phyloP scores from a whole-genome alignment of 1,284 basidiomycete genomes.

The Takashimella koratensis region DNA sequence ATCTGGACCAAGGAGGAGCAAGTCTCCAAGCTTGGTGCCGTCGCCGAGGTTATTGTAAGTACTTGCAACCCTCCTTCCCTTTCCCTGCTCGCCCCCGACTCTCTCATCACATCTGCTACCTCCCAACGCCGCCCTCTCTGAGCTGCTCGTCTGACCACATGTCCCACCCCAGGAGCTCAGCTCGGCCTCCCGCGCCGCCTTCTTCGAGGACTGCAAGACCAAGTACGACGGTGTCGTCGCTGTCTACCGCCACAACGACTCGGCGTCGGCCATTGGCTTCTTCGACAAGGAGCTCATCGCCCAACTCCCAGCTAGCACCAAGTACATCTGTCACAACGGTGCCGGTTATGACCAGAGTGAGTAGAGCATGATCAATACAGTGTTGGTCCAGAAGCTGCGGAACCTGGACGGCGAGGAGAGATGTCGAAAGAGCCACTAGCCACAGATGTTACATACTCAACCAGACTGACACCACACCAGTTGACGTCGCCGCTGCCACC shows the following conservation, averaged over 20 bases:
- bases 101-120: background rate
- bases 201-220: conserved; percentile 63
- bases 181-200: conserved; percentile 62
- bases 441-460: no score
- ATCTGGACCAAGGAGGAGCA: conserved; percentile 77
- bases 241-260: conserved; percentile 64
- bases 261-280: conserved; percentile 57
- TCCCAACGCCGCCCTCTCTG: background rate
- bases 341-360: conserved; percentile 86
- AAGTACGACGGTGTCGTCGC: conserved; percentile 72
- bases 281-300: conserved; percentile 75
- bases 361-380: no score
- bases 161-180: conserved; percentile 57
- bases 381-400: no score
- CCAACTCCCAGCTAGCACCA: conserved; percentile 62
- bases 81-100: background rate
- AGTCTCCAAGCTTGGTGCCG: conserved; percentile 59
- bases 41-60: conserved; percentile 73
- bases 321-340: conserved; percentile 89
- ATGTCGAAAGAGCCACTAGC: no score
- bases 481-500: conserved; percentile 71
- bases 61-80: no score
- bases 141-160: no score
- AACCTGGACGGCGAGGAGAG: no score
- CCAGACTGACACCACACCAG: no score